Conservation (phyloP, 2,329 filamentous ascomycete genomes). For the Beauveria medogensis region DNA sequence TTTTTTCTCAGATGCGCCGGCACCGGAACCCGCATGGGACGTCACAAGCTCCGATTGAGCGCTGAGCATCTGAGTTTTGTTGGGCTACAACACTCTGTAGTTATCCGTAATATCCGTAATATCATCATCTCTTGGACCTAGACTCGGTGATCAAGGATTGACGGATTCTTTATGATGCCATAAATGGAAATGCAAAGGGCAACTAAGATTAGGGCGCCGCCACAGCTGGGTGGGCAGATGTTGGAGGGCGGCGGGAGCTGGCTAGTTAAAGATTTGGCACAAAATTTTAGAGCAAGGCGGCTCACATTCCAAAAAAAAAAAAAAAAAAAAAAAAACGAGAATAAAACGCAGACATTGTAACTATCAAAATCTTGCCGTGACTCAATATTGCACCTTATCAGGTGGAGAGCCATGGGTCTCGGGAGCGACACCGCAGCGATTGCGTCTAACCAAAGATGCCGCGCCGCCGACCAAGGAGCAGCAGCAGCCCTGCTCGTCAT, state of each 20-base stretch:
- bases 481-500: neutral
- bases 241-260: too few relatives aligned
- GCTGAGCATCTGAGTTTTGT: neutral
- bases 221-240: too few relatives aligned
- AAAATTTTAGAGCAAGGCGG: too few relatives aligned
- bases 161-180: too few relatives aligned
- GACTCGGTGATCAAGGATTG: too few relatives aligned
- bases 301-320: neutral
- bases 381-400: neutral
- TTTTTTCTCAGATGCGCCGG: neutral
- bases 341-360: neutral
- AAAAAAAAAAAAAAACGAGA: neutral
- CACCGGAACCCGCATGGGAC: neutral
- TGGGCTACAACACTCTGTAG: neutral
- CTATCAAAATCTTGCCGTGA: neutral
- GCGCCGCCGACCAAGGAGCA: conserved; percentile 1
- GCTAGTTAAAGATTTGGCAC: too few relatives aligned
- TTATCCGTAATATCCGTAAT: too few relatives aligned
- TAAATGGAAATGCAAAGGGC: too few relatives aligned
- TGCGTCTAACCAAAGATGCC: neutral
- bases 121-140: too few relatives aligned
- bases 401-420: conserved; percentile 5
- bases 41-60: neutral
- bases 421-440: conserved; percentile 4
- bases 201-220: too few relatives aligned